These are phyloP conservation scores for Malbranchea cinnamomea DNA, from an alignment of 2,329 filamentous ascomycete genomes.

Conservation along the genomic window DNA sequence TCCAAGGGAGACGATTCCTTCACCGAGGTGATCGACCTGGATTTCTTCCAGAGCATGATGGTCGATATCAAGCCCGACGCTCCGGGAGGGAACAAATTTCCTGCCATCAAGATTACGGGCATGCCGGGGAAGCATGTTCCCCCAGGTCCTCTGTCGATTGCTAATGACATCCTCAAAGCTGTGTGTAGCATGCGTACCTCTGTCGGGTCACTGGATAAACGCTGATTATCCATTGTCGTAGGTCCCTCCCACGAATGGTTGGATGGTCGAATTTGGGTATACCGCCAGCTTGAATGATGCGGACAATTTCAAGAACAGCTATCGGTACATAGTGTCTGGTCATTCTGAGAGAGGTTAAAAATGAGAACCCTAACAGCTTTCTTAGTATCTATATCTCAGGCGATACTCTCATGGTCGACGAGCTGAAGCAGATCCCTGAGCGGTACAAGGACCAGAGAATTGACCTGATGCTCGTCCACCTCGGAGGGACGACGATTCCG, in stretches of 20 bases:
- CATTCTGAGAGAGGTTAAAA: too few relatives aligned
- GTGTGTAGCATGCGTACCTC: slow-evolving; percentile 12
- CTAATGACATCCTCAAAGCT: slow-evolving; percentile 35
- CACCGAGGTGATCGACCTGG: slow-evolving; percentile 38
- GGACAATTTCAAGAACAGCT: slow-evolving; percentile 31
- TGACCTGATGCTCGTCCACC: slow-evolving; percentile 51
- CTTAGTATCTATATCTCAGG: slow-evolving; percentile 47
- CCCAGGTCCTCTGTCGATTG: slow-evolving; percentile 24
- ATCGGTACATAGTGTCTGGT: too few relatives aligned
- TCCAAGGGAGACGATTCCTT: slow-evolving; percentile 32
- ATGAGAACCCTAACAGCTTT: neutral
- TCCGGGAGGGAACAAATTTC: slow-evolving; percentile 12
- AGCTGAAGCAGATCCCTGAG: slow-evolving; percentile 45
- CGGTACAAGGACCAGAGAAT: slow-evolving; percentile 40
- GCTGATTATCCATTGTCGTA: slow-evolving; percentile 23
- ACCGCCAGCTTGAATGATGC: slow-evolving; percentile 9
- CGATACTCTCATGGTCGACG: slow-evolving; percentile 48
- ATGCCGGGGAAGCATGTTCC: slow-evolving; percentile 53
- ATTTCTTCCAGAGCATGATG: slow-evolving; percentile 39
- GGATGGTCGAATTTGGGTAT: slow-evolving; percentile 49
- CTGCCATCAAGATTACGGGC: slow-evolving; percentile 42
- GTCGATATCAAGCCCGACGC: slow-evolving; percentile 23
- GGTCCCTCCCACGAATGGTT: slow-evolving; percentile 51
- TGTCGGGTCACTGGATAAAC: neutral
- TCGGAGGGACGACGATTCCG: slow-evolving; percentile 52